Conservation (phyloP, 1,139 yeast genomes). For the Pichia sp. region DNA sequence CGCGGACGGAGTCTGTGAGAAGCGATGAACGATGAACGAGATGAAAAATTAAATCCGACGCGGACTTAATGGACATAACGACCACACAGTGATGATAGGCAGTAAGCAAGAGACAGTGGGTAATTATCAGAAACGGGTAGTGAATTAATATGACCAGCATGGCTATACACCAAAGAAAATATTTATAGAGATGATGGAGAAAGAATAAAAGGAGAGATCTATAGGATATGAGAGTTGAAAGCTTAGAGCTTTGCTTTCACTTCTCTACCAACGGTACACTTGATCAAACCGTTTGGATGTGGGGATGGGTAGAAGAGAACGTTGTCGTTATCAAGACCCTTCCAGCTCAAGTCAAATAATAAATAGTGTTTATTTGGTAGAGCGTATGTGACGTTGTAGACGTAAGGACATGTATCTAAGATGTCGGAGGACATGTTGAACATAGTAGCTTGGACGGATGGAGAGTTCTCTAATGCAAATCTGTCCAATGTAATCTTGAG, state of each 20-base stretch:
- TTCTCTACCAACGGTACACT: conserved; percentile 71
- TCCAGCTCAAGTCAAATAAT: conserved; percentile 73
- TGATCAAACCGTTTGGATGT: conserved; percentile 88
- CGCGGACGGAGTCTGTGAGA: too few species aligned
- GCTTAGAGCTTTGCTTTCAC: conserved; percentile 40
- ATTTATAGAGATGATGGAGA: background rate
- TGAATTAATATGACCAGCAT: conserved; percentile 11
- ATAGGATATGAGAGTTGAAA: background rate
- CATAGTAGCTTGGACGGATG: conserved; percentile 95
- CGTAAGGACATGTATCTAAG: conserved; percentile 46
- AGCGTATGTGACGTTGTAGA: conserved; percentile 59
- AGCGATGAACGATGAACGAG: too few species aligned
- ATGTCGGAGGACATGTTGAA: conserved; percentile 80
- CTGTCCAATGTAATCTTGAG: conserved; percentile 63
- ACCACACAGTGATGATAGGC: too few species aligned
- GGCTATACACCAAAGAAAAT: background rate
- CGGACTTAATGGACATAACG: too few species aligned
- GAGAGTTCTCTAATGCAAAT: conserved; percentile 79
- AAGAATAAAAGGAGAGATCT: background rate
- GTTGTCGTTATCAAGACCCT: conserved; percentile 71
- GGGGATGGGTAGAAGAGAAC: conserved; percentile 85
- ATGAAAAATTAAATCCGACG: too few species aligned
- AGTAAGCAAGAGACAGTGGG: background rate
- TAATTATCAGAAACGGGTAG: background rate
- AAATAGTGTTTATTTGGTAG: conserved; percentile 91